Conservation (phyloP, 805 yeast genomes). For the Zygoascus tannicola region DNA sequence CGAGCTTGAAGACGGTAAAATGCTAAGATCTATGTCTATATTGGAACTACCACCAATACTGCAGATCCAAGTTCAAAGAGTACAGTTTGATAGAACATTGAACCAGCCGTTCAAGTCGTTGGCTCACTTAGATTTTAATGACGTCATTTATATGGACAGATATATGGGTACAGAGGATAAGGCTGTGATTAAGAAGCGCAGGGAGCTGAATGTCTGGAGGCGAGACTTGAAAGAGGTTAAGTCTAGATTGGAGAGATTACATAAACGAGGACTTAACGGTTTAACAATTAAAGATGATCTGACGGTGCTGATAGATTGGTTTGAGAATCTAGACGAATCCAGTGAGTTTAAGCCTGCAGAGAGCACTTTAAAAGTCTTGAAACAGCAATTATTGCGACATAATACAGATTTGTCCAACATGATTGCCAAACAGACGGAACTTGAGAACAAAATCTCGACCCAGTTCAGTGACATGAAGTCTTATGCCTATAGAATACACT, state of each 20-base stretch:
- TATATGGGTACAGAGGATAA: conserved; percentile 55
- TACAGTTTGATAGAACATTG: conserved; percentile 69
- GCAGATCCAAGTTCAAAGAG: conserved; percentile 91
- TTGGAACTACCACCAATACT: conserved; percentile 67
- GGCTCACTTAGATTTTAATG: conserved; percentile 73
- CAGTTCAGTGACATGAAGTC: conserved; percentile 56
- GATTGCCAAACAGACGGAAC: conserved; percentile 33
- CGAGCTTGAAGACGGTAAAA: conserved; percentile 57
- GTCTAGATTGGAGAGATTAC: conserved; percentile 10
- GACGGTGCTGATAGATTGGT: conserved; percentile 46
- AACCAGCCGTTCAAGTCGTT: conserved; percentile 72
- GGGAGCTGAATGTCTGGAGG: conserved; percentile 55
- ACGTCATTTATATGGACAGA: conserved; percentile 75
- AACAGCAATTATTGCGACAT: conserved; percentile 25
- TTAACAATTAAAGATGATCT: conserved; percentile 43
- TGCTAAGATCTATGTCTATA: conserved; percentile 63
- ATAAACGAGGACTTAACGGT: conserved; percentile 30
- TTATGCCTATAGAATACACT: conserved; percentile 75
- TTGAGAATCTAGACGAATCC: conserved; percentile 32
- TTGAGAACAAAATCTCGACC: conserved; percentile 42
- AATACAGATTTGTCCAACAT: conserved; percentile 31
- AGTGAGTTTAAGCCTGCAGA: conserved; percentile 30
- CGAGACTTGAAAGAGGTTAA: conserved; percentile 20
- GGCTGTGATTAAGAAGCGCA: conserved; percentile 42
- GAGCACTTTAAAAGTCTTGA: conserved; percentile 39